These are phyloP conservation scores for Russula olivacea DNA, from an alignment of 768 basidiomycete species.

Conservation along the genomic window DNA sequence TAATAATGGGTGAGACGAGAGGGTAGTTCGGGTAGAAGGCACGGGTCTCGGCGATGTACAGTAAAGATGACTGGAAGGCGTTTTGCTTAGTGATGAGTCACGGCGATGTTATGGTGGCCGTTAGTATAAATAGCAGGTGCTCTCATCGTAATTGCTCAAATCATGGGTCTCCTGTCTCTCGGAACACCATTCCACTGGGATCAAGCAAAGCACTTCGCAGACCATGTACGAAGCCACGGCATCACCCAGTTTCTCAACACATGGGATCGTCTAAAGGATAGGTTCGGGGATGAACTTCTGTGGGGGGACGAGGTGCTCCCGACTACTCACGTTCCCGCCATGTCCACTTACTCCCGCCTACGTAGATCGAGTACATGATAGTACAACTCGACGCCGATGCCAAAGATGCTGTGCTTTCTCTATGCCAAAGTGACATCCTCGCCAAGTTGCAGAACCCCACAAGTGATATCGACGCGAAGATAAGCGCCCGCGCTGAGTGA, in stretches of 20 bases:
- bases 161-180: conserved; percentile 88
- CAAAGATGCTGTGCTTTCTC: conserved; percentile 80
- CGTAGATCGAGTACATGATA: conserved; percentile 94
- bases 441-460: conserved; percentile 67
- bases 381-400: conserved; percentile 71
- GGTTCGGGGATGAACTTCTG: conserved; percentile 83
- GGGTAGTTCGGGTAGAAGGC: too few species aligned
- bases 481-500: conserved; percentile 55
- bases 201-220: conserved; percentile 78
- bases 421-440: conserved; percentile 94
- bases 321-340: not conserved
- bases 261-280: conserved; percentile 89
- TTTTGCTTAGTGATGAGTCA: conserved; percentile 12
- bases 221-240: conserved; percentile 88
- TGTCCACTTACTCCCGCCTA: conserved; percentile 5
- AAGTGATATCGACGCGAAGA: conserved; percentile 54
- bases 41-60: too few species aligned
- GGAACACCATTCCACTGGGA: conserved; percentile 93
- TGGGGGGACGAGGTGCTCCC: conserved; percentile 94
- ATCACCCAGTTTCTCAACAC: conserved; percentile 92
- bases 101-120: not conserved
- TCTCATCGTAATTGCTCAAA: not conserved
- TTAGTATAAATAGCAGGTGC: not conserved
- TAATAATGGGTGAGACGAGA: conserved; percentile 46
- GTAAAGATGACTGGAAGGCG: too few species aligned